Conservation (phyloP, 2,329 filamentous ascomycete genomes). For the Nothophoma quercina region DNA sequence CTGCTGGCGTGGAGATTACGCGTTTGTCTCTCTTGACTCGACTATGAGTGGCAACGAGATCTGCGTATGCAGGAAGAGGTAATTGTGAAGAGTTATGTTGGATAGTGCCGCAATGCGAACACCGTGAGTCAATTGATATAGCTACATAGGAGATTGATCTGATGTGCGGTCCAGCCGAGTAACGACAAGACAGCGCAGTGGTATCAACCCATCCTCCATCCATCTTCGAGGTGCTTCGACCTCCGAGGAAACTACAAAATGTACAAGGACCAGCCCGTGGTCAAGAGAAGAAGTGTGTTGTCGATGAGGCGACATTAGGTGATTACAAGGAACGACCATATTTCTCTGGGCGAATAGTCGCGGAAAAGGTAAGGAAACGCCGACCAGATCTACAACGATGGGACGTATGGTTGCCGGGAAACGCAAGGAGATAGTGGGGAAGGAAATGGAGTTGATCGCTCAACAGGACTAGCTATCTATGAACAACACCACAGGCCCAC, state of each 20-base stretch:
- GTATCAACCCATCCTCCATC: conserved; percentile 8
- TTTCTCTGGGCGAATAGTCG: conserved; percentile 12
- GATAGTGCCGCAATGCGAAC: conserved; percentile 9
- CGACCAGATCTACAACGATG: conserved; percentile 11
- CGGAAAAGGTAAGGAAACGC: conserved; percentile 4
- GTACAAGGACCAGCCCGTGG: conserved; percentile 18
- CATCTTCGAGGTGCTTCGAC: neutral
- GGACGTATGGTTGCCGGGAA: conserved; percentile 13
- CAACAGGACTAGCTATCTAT: conserved; percentile 23
- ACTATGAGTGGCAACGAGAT: neutral
- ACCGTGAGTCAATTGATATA: conserved; percentile 9
- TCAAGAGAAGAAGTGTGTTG: conserved; percentile 7
- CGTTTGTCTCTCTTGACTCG: neutral
- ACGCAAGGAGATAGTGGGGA: conserved; percentile 20
- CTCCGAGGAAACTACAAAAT: conserved; percentile 5
- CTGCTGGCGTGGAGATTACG: neutral
- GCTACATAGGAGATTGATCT: conserved; percentile 16
- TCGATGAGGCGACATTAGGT: conserved; percentile 15
- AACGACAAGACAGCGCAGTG: conserved; percentile 12
- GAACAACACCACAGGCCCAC: conserved; percentile 12
- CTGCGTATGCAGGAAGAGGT: neutral
- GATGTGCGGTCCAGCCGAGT: conserved; percentile 15
- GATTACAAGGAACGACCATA: conserved; percentile 21
- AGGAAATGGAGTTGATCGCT: conserved; percentile 25
- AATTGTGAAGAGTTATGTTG: neutral